Conservation (phyloP, 1,139 yeast species). For the Yamadazyma jaroonii region DNA sequence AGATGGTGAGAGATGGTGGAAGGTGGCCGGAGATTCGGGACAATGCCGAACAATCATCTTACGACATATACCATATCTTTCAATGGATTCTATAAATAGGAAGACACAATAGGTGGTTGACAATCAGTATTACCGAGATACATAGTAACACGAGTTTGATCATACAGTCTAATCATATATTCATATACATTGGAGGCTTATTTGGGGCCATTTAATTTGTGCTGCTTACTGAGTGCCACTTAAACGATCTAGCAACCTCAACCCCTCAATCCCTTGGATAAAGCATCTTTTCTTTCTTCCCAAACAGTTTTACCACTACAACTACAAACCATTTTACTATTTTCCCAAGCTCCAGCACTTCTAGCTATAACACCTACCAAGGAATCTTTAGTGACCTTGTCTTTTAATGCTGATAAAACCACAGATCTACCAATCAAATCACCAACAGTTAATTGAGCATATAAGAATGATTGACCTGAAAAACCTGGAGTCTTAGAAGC, state of each 20-base stretch:
- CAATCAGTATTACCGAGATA: no score
- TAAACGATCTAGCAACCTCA: neutral
- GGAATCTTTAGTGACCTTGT: conserved; percentile 40
- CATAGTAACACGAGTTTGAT: no score
- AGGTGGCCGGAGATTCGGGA: no score
- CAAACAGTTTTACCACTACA: conserved; percentile 95
- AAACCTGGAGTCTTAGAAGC: conserved; percentile 28
- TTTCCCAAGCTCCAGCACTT: conserved; percentile 97
- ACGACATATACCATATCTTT: no score
- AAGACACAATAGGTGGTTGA: no score
- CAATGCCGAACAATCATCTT: no score
- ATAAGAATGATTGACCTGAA: conserved; percentile 65
- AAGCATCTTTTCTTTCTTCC: conserved; percentile 77
- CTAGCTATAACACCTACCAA: conserved; percentile 89
- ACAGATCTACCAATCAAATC: conserved; percentile 82
- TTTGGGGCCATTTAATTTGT: no score
- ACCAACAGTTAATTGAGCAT: conserved; percentile 53
- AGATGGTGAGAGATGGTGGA: no score
- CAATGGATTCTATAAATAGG: no score
- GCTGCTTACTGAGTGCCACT: neutral
- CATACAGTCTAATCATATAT: no score
- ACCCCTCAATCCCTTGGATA: conserved; percentile 11
- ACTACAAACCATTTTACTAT: conserved; percentile 87
- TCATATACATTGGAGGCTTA: no score
- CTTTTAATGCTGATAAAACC: conserved; percentile 50